Conservation (phyloP, 345 rosid genomes). For the Hibiscus tridactylites region DNA sequence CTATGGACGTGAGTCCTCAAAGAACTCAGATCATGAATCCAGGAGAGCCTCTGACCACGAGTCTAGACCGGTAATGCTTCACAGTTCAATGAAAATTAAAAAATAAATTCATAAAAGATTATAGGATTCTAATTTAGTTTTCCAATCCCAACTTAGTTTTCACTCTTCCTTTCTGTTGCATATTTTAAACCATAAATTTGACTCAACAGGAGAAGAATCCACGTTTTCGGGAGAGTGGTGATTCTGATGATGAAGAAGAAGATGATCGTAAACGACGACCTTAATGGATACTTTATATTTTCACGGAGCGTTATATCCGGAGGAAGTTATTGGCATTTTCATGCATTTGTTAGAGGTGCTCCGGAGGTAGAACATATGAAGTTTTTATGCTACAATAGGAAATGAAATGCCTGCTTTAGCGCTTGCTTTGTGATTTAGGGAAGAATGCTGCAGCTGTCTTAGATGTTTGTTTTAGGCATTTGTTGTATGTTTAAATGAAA, state of each 20-base stretch:
- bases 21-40: constrained; percentile 57
- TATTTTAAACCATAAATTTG: neutral
- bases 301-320: neutral
- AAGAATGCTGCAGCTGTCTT: neutral
- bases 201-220: constrained; percentile 86
- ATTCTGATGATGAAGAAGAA: constrained; percentile 93
- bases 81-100: neutral
- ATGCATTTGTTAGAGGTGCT: constrained; percentile 3
- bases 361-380: neutral
- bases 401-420: neutral
- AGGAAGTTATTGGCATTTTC: neutral
- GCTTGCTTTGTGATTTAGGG: neutral
- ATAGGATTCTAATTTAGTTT: neutral
- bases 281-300: constrained; percentile 12
- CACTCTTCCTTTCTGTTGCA: neutral
- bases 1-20: constrained; percentile 47
- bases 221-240: constrained; percentile 90
- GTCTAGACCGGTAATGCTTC: constrained; percentile 51
- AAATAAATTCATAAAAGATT: neutral
- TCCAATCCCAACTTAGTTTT: neutral
- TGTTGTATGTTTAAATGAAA: neutral
- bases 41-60: constrained; percentile 56
- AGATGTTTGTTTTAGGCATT: neutral
- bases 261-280: constrained; percentile 52
- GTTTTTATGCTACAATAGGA: neutral